phyloP scores from a whole-genome alignment of 257 asterid species.

The Apocynum venetum region DNA sequence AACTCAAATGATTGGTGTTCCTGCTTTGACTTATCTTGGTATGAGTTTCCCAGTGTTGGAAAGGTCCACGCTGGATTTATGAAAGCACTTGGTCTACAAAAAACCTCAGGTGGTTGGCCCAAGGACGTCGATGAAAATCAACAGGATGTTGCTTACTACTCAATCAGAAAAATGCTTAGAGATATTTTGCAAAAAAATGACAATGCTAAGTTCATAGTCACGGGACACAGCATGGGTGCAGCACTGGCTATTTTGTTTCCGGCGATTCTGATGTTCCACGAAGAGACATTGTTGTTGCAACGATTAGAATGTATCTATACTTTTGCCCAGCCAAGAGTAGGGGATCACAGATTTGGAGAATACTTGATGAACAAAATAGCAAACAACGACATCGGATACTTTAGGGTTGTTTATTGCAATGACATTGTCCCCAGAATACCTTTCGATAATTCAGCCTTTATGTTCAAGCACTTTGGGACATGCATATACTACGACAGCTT shows the following conservation, averaged over 20 bases:
- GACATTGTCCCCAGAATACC: neutral
- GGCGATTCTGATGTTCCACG: conserved; percentile 1
- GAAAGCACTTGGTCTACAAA: conserved; percentile 10
- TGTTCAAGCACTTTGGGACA: conserved; percentile 60
- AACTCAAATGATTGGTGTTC: conserved; percentile 40
- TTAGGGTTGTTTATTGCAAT: conserved; percentile 12
- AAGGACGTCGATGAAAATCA: neutral
- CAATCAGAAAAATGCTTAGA: conserved; percentile 6
- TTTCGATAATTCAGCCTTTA: neutral
- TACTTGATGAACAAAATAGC: neutral
- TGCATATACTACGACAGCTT: conserved; percentile 49
- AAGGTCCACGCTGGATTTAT: conserved; percentile 7
- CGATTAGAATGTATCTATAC: conserved; percentile 4
- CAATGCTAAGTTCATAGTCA: conserved; percentile 12
- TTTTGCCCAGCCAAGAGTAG: conserved; percentile 14
- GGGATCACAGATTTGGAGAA: neutral
- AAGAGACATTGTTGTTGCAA: neutral
- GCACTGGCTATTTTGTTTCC: conserved; percentile 12
- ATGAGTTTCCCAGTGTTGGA: conserved; percentile 28
- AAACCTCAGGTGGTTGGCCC: neutral
- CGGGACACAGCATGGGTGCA: conserved; percentile 18
- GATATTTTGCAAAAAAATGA: neutral
- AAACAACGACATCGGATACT: neutral
- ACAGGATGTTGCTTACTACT: neutral
- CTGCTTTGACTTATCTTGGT: conserved; percentile 51